Evolutionary conservation across 2,329 filamentous ascomycete genomes (phyloP), one percentile per base, ranked within the genome.

Genomic region (Zymoseptoria ardabiliae): DNA sequence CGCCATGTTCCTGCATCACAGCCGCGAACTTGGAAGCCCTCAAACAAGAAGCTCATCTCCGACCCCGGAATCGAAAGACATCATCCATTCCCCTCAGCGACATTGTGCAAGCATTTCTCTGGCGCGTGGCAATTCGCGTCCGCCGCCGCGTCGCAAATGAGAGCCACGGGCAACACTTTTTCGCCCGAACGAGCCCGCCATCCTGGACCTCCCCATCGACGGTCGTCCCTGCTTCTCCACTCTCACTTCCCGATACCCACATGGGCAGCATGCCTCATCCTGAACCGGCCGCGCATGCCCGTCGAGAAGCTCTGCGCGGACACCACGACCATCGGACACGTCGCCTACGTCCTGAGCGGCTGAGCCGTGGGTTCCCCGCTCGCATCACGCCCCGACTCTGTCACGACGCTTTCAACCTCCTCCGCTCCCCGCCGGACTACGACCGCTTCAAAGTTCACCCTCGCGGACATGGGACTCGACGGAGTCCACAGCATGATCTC

Each of bases 61-160:
- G 30, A 35, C 30, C 30, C 30, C 30, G 30, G 30, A 35, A 35
- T 59, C 68, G 2, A 69, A 71, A 21, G 66, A 66, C 0, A 57
- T 63, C 6, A 61, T 61, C 17, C 17, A 64, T 69, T 0, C 76
- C 74, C 0, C 28, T 54, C 52, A 76, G 70, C 58, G 75, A 77
- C 50, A 73, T 76, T 8, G 63, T 76, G 1, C 73, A 76, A 60
- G 75, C 75, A 0, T 73, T 77, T 54, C 70, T 76, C 59, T 77
- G 75, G 75, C 70, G 73, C 0, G 67, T 70, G 0, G 68, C 73
- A 0, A 69, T 76, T 50, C 66, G 69, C 20, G 71, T 74, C 1
- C 68, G 75, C 11, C 72, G 73, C 49, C 70, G 68, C 1, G 72
- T 74, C 1, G 72, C 68, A 7, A 70, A 53, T 20, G 63, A 67